Conservation (phyloP, 139 green algal genomes). For the Protoeuglena noctilucae region DNA sequence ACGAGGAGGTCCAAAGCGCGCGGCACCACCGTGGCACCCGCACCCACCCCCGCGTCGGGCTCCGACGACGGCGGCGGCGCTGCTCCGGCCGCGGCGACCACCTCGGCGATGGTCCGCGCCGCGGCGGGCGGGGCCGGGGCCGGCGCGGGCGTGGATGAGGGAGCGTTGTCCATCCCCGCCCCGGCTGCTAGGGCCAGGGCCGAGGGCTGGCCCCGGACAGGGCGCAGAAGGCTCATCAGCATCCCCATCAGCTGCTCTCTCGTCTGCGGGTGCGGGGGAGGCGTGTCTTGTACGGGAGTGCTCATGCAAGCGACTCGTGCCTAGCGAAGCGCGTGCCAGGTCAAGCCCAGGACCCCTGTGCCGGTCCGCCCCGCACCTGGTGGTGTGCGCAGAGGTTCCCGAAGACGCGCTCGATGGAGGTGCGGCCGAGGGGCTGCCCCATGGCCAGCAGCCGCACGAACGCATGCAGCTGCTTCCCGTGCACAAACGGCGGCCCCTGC, state of each 20-base stretch:
- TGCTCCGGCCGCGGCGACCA: slow-evolving; percentile 7
- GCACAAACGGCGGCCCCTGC: slow-evolving; percentile 39
- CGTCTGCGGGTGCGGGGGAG: slow-evolving; percentile 29
- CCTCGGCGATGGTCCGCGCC: slow-evolving; percentile 1
- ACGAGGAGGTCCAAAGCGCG: not conserved
- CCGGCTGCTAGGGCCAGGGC: slow-evolving; percentile 1
- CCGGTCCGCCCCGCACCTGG: too few relatives aligned
- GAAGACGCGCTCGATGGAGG: slow-evolving; percentile 54
- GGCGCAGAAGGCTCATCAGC: slow-evolving; percentile 47
- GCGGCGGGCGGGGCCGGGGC: not conserved
- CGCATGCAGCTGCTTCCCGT: slow-evolving; percentile 36
- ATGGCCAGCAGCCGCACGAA: slow-evolving; percentile 50
- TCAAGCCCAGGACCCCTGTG: too few relatives aligned
- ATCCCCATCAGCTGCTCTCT: slow-evolving; percentile 22
- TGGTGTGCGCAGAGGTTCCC: slow-evolving; percentile 74
- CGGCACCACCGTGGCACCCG: slow-evolving; percentile 2
- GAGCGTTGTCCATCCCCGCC: too few relatives aligned
- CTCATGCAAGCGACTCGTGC: too few relatives aligned
- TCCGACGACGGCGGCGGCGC: too few relatives aligned
- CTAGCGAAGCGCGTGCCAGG: too few relatives aligned
- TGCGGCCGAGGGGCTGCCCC: slow-evolving; percentile 30
- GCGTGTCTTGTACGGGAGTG: too few relatives aligned
- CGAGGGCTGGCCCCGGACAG: slow-evolving; percentile 11
- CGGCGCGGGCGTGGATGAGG: slow-evolving; percentile 1
- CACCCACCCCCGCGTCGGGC: too few relatives aligned